Base-by-base conservation (phyloP, 129 eudicot genomes). In the Calendula officinalis region DNA sequence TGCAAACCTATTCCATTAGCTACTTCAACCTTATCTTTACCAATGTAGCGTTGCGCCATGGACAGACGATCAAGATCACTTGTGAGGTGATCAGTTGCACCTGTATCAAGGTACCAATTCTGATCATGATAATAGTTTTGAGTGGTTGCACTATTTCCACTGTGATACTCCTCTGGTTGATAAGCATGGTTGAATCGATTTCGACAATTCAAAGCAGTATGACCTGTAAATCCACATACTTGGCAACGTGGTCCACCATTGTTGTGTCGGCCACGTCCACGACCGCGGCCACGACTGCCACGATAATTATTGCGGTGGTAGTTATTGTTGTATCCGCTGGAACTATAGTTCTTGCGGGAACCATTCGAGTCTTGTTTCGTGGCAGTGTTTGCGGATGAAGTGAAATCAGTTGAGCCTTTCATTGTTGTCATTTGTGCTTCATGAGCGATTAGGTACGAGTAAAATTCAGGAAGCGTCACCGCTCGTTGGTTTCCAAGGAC, bases 381-480 rank as follows among this genome's bases (percentile, higher is more conserved):
- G n/a, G n/a, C n/a, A n/a, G n/a, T n/a, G n/a, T n/a, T n/a, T n/a
- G n/a, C n/a, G n/a, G n/a, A n/a, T n/a, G n/a, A n/a, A n/a, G n/a
- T n/a, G n/a, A n/a, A n/a, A n/a, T n/a, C n/a, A n/a, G n/a, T n/a
- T n/a, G n/a, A n/a, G n/a, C n/a, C n/a, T n/a, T n/a, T n/a, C n/a
- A n/a, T n/a, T n/a, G n/a, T n/a, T n/a, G n/a, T n/a, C 16, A 27
- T 52, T 52, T 8, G 22, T 27, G 44, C 27, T n/a, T 56, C 62
- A 34, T 56, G 62, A 11, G 62, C 62, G 13, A 56, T 36, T 12
- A 56, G 13, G 13, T 56, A 56, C 5, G 62, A 56, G 11, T 56
- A 56, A 13, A 56, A 56, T 30, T 56, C 11, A 4, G 62, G 45
- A 10, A 56, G 62, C 4, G 62, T 56, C 36, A 56, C 44, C 27